Conservation (phyloP, 805 yeast species). For the Yarrowia divulgata region DNA sequence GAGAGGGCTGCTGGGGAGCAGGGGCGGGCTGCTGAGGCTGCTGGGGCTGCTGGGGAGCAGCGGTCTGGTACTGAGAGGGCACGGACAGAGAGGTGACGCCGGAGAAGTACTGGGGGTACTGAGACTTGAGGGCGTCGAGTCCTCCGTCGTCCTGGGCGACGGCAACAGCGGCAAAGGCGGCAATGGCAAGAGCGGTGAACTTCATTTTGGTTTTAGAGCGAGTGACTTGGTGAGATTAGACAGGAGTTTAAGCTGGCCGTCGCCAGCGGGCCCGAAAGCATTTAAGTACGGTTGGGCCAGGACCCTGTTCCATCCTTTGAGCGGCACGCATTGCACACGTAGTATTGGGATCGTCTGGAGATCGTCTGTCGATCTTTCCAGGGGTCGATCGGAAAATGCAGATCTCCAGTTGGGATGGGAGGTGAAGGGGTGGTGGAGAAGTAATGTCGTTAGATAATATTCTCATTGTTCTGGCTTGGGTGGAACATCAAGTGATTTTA, state of each 20-base stretch:
- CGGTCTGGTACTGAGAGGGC: conserved; percentile 29
- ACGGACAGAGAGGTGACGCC: conserved; percentile 36
- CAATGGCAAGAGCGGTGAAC: conserved; percentile 38
- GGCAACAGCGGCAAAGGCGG: conserved; percentile 28
- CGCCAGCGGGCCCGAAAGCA: conserved; percentile 5
- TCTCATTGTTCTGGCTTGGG: too few species aligned
- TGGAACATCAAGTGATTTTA: too few species aligned
- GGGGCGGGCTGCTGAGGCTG: conserved; percentile 24
- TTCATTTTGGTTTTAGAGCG: conserved; percentile 20
- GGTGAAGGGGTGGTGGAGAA: neutral
- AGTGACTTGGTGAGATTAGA: conserved; percentile 34
- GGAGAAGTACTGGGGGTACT: conserved; percentile 34
- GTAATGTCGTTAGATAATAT: too few species aligned
- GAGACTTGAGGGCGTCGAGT: conserved; percentile 36
- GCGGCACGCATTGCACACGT: conserved; percentile 5
- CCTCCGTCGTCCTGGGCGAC: conserved; percentile 38
- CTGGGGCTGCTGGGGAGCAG: conserved; percentile 33
- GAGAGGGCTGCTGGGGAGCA: conserved; percentile 19
- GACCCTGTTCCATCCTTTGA: neutral
- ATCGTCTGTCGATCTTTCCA: conserved; percentile 23
- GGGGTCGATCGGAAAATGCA: conserved; percentile 28
- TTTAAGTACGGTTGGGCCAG: conserved; percentile 15
- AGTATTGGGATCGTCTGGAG: conserved; percentile 25
- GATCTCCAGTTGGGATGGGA: conserved; percentile 6
- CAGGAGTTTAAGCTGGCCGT: conserved; percentile 27